Evolutionary conservation across 1,284 basidiomycete species (phyloP).

Genomic region (Laetiporus sulphureus): DNA sequence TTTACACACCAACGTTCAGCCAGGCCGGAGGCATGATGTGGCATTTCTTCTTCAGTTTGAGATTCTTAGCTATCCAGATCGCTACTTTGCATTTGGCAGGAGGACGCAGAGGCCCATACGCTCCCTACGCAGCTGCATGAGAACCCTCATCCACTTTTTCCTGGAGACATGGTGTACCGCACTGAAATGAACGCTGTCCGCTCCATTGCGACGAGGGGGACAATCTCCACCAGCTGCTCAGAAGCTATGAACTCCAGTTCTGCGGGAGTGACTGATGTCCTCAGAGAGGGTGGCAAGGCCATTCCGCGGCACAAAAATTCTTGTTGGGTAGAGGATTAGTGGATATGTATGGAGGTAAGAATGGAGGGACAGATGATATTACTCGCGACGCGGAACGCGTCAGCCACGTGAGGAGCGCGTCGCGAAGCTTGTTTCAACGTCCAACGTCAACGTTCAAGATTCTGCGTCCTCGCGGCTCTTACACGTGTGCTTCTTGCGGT

Average conservation of each 20-base stretch:
- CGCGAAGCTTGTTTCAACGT: too few relatives aligned
- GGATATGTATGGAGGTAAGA: too few relatives aligned
- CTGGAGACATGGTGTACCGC: conserved; percentile 16
- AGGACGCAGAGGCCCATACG: conserved; percentile 90
- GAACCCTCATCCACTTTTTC: not conserved
- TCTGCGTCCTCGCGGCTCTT: too few relatives aligned
- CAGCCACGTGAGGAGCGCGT: too few relatives aligned
- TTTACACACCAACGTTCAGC: conserved; percentile 71
- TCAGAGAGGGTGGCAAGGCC: conserved; percentile 51
- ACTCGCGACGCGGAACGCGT: too few relatives aligned
- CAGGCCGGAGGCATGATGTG: conserved; percentile 86
- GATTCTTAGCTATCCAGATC: conserved; percentile 90
- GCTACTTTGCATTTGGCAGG: conserved; percentile 81
- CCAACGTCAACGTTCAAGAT: too few relatives aligned
- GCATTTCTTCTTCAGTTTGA: conserved; percentile 93
- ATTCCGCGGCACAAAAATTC: conserved; percentile 39
- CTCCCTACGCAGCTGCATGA: conserved; percentile 46
- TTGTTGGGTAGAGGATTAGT: too few relatives aligned
- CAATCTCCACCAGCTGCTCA: conserved; percentile 75
- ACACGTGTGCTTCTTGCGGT: too few relatives aligned
- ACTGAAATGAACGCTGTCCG: conserved; percentile 85
- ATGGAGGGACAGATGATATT: too few relatives aligned
- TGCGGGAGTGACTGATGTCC: conserved; percentile 61
- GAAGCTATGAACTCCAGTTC: conserved; percentile 85
- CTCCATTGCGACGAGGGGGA: conserved; percentile 84